Conservation (phyloP, 2,329 filamentous ascomycete genomes). For the Calonectria naviculata region DNA sequence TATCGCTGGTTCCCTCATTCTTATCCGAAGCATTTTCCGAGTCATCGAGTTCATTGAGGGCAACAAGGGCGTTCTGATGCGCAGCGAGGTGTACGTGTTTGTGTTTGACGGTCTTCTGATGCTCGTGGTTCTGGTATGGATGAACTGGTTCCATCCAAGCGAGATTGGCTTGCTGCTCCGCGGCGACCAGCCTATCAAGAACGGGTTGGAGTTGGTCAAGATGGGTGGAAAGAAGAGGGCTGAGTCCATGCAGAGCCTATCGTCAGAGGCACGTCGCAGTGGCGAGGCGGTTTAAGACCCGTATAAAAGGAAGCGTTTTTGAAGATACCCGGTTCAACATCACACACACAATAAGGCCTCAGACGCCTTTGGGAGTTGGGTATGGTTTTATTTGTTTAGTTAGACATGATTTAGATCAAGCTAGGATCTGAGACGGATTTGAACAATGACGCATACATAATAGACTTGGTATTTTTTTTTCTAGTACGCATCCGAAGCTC, state of each 20-base stretch:
- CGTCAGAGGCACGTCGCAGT: not conserved
- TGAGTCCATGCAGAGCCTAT: slow-evolving; percentile 27
- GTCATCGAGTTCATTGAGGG: slow-evolving; percentile 55
- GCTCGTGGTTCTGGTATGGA: slow-evolving; percentile 41
- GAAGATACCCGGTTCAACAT: not conserved
- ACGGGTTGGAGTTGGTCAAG: slow-evolving; percentile 37
- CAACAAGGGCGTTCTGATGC: slow-evolving; percentile 45
- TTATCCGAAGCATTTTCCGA: slow-evolving; percentile 54
- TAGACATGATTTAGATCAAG: not conserved
- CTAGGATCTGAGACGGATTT: not conserved
- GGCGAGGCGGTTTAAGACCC: not conserved
- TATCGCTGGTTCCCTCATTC: slow-evolving; percentile 46
- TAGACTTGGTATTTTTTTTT: too few relatives aligned
- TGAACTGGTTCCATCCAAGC: slow-evolving; percentile 44
- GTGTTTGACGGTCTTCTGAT: slow-evolving; percentile 52
- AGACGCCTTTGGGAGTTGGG: too few relatives aligned
- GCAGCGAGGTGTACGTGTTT: slow-evolving; percentile 49
- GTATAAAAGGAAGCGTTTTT: too few relatives aligned
- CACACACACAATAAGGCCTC: not conserved
- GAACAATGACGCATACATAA: too few relatives aligned
- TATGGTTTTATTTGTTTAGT: not conserved
- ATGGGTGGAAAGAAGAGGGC: not conserved
- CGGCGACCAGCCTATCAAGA: slow-evolving; percentile 33
- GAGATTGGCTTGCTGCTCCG: slow-evolving; percentile 41
- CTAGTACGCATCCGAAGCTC: not conserved